Conservation (phyloP, 164 flowering plant genomes). For the Brasenia schreberi region DNA sequence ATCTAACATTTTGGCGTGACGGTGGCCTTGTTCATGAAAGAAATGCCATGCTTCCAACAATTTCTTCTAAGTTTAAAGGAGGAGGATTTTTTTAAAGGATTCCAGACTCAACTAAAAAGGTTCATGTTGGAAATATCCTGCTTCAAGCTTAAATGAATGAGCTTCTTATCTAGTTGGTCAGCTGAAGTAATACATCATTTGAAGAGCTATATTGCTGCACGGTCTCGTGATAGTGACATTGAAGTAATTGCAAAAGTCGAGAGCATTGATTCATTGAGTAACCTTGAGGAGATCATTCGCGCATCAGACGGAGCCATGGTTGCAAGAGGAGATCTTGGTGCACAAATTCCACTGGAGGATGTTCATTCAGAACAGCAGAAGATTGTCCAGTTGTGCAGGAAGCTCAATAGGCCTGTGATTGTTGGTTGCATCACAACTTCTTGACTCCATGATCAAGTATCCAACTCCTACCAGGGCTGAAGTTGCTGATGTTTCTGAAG, state of each 20-base stretch:
- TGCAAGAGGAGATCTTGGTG: constrained; percentile 95
- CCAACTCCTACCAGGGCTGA: constrained; percentile 99
- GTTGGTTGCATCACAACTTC: constrained; percentile 95
- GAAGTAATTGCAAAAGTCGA: constrained; percentile 87
- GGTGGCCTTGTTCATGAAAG: constrained; percentile 86
- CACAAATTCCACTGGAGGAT: constrained; percentile 95
- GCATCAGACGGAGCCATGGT: constrained; percentile 99
- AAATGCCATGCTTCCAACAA: constrained; percentile 95
- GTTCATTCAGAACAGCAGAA: constrained; percentile 93
- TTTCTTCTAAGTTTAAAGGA: constrained; percentile 45
- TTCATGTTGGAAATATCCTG: too few relatives aligned
- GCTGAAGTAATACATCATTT: constrained; percentile 93
- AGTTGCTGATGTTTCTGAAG: constrained; percentile 98
- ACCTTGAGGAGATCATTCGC: constrained; percentile 76
- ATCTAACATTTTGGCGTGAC: constrained; percentile 86
- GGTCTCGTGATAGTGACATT: constrained; percentile 64
- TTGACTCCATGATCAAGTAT: constrained; percentile 95
- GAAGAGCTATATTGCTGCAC: constrained; percentile 81
- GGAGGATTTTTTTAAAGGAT: too few relatives aligned
- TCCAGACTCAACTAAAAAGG: too few relatives aligned
- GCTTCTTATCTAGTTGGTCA: too few relatives aligned
- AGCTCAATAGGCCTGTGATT: constrained; percentile 85
- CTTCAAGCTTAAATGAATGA: too few relatives aligned
- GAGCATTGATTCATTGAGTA: constrained; percentile 82
- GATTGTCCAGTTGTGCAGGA: constrained; percentile 74